Base-by-base conservation (phyloP, 1,284 basidiomycete genomes). In the Earliella scabrosa region DNA sequence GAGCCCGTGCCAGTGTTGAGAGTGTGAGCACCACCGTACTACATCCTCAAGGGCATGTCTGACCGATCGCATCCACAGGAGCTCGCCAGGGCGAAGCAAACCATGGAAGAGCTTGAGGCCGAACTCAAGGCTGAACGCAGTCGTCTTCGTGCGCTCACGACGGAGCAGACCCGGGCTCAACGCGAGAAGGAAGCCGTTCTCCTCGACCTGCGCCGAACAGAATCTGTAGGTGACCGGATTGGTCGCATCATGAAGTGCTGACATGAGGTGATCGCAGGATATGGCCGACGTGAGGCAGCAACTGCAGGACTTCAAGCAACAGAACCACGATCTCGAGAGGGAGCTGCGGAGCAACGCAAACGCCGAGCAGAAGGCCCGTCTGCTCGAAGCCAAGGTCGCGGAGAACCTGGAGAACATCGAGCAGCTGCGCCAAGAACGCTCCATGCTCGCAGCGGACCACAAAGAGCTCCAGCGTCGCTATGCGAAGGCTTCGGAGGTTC, bases 231-330 rank as follows among this genome's bases (percentile, higher is more conserved):
- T 68, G 3, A 10, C 20, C 14, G 27, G 26, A 27, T 7, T 21
- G 14, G 10, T 24, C 18, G 9, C 32, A n/a, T 14, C 16, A 13
- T 1, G 11, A 23, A 5, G 4, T 14, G 31, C 16, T 51, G 10
- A 56, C 44, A 11, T 1, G 5, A 14, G 2, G 11, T 11, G 2
- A 16, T 21, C 24, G 8, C 61, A 92, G 89, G 89, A 91, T 63
- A 90, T 92, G 82, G 82, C 86, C 18, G 87, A 87, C 44, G 81
- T 92, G 45, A 85, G 83, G 60, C 69, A 79, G 18, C 85, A 91
- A 27, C 70, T 92, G n/a, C 81, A 85, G 34, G 78, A 77, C 54
- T 74, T 83, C 68, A 92, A 90, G 71, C 79, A 83, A 51, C 84
- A 89, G 62, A 91, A 87, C 58, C 76, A 85, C 23, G 81, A 83